Evolutionary conservation across 1,284 basidiomycete species (phyloP).

Genomic region (Nidula niveotomentosa): DNA sequence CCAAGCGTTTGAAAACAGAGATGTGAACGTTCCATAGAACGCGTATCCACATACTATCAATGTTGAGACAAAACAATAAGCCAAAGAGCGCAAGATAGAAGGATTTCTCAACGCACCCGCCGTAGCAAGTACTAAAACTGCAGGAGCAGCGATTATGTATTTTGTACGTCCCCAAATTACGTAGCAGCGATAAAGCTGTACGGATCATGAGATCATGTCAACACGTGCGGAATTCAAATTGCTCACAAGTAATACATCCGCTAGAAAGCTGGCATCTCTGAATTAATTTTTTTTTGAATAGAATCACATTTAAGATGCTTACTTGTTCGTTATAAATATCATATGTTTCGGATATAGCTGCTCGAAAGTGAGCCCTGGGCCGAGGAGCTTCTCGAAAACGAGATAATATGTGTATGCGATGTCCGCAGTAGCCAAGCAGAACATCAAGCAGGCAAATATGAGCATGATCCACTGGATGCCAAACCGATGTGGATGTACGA

Average conservation of each 20-base stretch:
- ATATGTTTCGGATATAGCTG: conserved; percentile 12
- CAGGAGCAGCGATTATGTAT: conserved; percentile 17
- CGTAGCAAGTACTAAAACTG: conserved; percentile 18
- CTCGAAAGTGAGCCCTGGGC: conserved; percentile 7
- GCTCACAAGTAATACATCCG: background rate
- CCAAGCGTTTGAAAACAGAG: conserved; percentile 17
- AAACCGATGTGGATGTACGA: too few species aligned
- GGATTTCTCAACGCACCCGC: conserved; percentile 14
- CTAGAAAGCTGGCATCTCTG: background rate
- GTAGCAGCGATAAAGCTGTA: conserved; percentile 21
- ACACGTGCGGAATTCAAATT: background rate
- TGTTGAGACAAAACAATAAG: background rate
- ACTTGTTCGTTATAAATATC: conserved; percentile 13
- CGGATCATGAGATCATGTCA: background rate
- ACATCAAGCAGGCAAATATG: conserved; percentile 10
- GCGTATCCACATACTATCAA: conserved; percentile 19
- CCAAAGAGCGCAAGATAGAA: background rate
- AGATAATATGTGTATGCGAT: conserved; percentile 8
- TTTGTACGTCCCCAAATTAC: conserved; percentile 24
- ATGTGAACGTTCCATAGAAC: conserved; percentile 14
- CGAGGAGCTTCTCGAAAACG: conserved; percentile 10
- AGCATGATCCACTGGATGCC: background rate
- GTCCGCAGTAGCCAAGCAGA: conserved; percentile 5
- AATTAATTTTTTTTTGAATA: background rate
- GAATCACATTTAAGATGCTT: background rate